Conservation (phyloP, 2,329 filamentous ascomycete genomes). For the Dothideomycetes sp. region DNA sequence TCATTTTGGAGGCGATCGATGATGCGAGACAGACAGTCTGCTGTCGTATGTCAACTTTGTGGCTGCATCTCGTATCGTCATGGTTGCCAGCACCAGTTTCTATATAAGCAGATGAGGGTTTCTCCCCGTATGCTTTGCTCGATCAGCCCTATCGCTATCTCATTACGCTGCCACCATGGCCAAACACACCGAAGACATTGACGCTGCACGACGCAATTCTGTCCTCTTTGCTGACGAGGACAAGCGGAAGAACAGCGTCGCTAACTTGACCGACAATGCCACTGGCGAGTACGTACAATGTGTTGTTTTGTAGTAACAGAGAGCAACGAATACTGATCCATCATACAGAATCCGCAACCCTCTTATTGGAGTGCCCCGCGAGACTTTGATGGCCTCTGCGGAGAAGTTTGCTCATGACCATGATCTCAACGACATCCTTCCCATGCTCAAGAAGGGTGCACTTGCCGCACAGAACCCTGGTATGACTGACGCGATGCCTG, state of each 20-base stretch:
- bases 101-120: too few species aligned
- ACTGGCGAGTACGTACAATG: slow-evolving; percentile 2
- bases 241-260: background rate
- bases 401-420: slow-evolving; percentile 44
- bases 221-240: background rate
- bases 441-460: slow-evolving; percentile 39
- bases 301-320: slow-evolving; percentile 14
- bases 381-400: slow-evolving; percentile 46
- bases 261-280: slow-evolving; percentile 2
- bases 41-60: too few species aligned
- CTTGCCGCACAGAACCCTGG: slow-evolving; percentile 41
- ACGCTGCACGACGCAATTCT: background rate
- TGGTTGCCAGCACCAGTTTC: too few species aligned
- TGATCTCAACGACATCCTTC: slow-evolving; percentile 32
- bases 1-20: too few species aligned
- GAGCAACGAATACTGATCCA: background rate
- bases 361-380: slow-evolving; percentile 43
- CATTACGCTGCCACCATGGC: background rate
- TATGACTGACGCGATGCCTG: slow-evolving; percentile 36
- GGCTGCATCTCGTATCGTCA: too few species aligned
- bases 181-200: slow-evolving; percentile 3
- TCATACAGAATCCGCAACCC: slow-evolving; percentile 40
- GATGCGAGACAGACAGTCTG: too few species aligned
- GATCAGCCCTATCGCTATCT: too few species aligned
- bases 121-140: too few species aligned